phyloP scores from a whole-genome alignment of 352 stramenopile species.

The Pythium diclinum region DNA sequence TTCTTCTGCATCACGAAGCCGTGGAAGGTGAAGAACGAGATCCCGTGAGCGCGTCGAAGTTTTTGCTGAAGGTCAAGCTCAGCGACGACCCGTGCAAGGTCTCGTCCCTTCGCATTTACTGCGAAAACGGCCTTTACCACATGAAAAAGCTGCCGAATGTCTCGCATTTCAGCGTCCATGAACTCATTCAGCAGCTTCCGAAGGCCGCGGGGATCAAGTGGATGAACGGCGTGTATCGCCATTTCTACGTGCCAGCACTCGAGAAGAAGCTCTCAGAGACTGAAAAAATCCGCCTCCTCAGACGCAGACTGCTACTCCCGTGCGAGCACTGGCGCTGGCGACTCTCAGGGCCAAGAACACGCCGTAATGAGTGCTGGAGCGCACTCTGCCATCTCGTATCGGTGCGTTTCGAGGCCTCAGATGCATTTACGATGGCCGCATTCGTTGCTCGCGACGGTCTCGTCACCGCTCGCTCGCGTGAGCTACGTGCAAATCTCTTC shows the following conservation, averaged over 20 bases:
- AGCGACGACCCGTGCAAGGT: slow-evolving; percentile 37
- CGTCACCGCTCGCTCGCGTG: slow-evolving; percentile 1
- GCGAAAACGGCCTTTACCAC: slow-evolving; percentile 33
- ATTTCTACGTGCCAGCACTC: slow-evolving; percentile 22
- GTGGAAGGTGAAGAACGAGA: not conserved
- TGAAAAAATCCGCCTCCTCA: not conserved
- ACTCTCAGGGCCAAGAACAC: not conserved
- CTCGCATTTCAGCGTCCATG: slow-evolving; percentile 43
- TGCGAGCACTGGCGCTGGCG: slow-evolving; percentile 15
- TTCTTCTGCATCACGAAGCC: slow-evolving; percentile 37
- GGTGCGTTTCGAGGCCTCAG: slow-evolving; percentile 10
- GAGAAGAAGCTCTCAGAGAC: slow-evolving; percentile 19
- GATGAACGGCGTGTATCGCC: slow-evolving; percentile 34
- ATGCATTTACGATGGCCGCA: slow-evolving; percentile 10
- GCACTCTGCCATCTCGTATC: slow-evolving; percentile 18
- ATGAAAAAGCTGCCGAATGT: slow-evolving; percentile 36
- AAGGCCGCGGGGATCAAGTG: slow-evolving; percentile 36
- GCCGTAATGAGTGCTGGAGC: slow-evolving; percentile 21
- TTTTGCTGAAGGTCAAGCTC: slow-evolving; percentile 45
- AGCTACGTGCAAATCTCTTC: slow-evolving; percentile 14
- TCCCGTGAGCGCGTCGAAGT: not conserved
- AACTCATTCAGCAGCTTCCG: slow-evolving; percentile 38
- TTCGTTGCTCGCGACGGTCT: slow-evolving; percentile 21
- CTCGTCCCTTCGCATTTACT: slow-evolving; percentile 37
- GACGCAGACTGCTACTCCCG: not conserved